Conservation (phyloP, 1,284 basidiomycete species). For the Ustilago vetiveriae region DNA sequence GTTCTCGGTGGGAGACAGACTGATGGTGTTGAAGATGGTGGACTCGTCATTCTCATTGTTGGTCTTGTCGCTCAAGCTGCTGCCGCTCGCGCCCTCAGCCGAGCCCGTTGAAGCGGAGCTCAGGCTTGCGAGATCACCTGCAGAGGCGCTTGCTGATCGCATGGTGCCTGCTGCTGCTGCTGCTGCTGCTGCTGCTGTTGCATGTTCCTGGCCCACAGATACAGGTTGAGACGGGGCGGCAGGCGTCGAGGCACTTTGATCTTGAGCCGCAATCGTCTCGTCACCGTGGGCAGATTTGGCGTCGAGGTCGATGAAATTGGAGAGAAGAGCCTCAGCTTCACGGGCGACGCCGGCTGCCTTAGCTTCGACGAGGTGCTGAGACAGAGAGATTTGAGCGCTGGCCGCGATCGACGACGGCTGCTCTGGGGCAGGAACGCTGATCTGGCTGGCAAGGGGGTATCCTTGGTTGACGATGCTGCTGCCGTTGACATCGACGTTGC, state of each 20-base stretch:
- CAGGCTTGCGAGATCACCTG: conserved; percentile 42
- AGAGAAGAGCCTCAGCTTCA: conserved; percentile 55
- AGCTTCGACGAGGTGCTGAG: conserved; percentile 35
- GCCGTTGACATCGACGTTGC: conserved; percentile 52
- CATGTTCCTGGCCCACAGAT: conserved; percentile 40
- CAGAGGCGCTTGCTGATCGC: conserved; percentile 35
- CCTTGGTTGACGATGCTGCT: conserved; percentile 55
- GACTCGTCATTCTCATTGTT: conserved; percentile 3
- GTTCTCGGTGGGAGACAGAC: conserved; percentile 13
- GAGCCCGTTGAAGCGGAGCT: conserved; percentile 21
- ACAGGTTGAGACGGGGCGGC: conserved; percentile 39
- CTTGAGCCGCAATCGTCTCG: conserved; percentile 43
- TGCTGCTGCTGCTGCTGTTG: conserved; percentile 29
- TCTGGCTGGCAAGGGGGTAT: conserved; percentile 28
- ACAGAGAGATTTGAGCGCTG: conserved; percentile 19
- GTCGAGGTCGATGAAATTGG: conserved; percentile 49
- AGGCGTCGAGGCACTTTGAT: conserved; percentile 46
- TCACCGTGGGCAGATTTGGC: conserved; percentile 41
- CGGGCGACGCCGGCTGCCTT: conserved; percentile 36
- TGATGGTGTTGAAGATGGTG: conserved; percentile 33
- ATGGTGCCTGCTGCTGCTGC: conserved; percentile 29
- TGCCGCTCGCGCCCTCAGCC: conserved; percentile 16
- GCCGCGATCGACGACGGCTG: conserved; percentile 41
- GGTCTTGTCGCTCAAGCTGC: conserved; percentile 1
- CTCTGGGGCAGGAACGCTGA: conserved; percentile 25